Conservation (phyloP, 192 early-diverging fungal genomes). For the Backusella tarrabulga region DNA sequence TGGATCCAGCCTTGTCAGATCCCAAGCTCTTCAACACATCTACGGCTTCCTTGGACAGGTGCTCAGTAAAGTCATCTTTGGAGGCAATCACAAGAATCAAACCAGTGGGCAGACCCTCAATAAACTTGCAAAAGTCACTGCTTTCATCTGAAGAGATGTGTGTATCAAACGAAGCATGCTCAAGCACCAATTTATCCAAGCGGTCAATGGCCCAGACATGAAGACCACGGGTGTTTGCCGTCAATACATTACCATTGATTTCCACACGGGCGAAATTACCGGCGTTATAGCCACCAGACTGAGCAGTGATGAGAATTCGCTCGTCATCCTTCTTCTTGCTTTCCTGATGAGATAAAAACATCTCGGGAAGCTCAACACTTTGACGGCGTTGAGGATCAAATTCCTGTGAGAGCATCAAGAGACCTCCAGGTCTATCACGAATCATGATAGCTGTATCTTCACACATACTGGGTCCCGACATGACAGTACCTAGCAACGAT, state of each 20-base stretch:
- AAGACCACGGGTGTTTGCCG: conserved; percentile 65
- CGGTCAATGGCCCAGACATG: conserved; percentile 78
- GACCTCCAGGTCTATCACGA: conserved; percentile 40
- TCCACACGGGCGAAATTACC: conserved; percentile 75
- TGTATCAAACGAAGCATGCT: conserved; percentile 73
- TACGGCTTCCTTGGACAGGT: conserved; percentile 57
- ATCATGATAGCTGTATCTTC: conserved; percentile 40
- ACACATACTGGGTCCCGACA: conserved; percentile 59
- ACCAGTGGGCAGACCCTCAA: conserved; percentile 63
- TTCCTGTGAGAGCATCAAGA: conserved; percentile 32
- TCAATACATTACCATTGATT: conserved; percentile 50
- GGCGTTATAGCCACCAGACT: conserved; percentile 69
- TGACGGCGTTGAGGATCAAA: conserved; percentile 7
- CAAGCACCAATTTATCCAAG: conserved; percentile 62
- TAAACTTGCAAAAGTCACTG: conserved; percentile 65
- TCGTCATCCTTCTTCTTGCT: not conserved
- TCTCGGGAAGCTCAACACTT: not conserved
- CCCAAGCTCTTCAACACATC: conserved; percentile 65
- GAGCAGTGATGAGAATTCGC: conserved; percentile 47
- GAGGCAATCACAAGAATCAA: conserved; percentile 64
- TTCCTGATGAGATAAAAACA: not conserved
- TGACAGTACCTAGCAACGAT: conserved; percentile 66
- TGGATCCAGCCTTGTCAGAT: conserved; percentile 45
- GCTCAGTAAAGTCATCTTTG: conserved; percentile 72
- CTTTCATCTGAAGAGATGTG: conserved; percentile 59